These are phyloP conservation scores for Colletotrichum orchidophilum DNA, from an alignment of 2,329 filamentous ascomycete species.

Conservation along the genomic window DNA sequence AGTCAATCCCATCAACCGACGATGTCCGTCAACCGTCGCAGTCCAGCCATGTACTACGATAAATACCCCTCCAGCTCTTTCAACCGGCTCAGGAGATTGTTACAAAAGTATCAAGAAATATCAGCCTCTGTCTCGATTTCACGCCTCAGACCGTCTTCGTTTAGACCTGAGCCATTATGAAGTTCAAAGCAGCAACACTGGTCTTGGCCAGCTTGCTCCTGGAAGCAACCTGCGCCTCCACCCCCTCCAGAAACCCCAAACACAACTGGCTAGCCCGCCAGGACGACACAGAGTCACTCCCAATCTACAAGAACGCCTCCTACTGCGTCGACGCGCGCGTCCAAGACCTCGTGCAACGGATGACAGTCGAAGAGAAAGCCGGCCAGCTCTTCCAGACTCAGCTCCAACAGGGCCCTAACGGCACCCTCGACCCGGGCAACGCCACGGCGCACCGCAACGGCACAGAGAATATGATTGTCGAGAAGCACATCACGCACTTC, in stretches of 20 bases:
- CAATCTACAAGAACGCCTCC: constrained; percentile 43
- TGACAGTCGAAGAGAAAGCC: constrained; percentile 59
- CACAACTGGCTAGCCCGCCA: background rate
- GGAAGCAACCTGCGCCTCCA: background rate
- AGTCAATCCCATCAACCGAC: background rate
- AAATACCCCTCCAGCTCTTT: background rate
- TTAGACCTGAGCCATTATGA: background rate
- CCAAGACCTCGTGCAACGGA: constrained; percentile 54
- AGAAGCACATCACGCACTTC: constrained; percentile 54
- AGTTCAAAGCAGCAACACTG: background rate
- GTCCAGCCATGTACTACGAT: background rate
- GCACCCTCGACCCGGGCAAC: constrained; percentile 26
- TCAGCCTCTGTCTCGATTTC: background rate
- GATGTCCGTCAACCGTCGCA: background rate
- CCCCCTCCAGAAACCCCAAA: background rate
- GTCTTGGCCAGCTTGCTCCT: constrained; percentile 6
- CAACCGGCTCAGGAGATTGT: background rate
- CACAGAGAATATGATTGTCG: constrained; percentile 45
- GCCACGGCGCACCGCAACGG: constrained; percentile 32
- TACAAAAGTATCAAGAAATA: rapidly evolving
- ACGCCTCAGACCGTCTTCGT: too few relatives aligned
- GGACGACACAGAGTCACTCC: background rate
- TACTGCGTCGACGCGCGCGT: constrained; percentile 55
- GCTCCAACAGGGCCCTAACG: constrained; percentile 39
- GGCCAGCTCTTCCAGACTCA: constrained; percentile 57